Conservation (phyloP, 2,329 filamentous ascomycete species). For the Arthroderma sp. region DNA sequence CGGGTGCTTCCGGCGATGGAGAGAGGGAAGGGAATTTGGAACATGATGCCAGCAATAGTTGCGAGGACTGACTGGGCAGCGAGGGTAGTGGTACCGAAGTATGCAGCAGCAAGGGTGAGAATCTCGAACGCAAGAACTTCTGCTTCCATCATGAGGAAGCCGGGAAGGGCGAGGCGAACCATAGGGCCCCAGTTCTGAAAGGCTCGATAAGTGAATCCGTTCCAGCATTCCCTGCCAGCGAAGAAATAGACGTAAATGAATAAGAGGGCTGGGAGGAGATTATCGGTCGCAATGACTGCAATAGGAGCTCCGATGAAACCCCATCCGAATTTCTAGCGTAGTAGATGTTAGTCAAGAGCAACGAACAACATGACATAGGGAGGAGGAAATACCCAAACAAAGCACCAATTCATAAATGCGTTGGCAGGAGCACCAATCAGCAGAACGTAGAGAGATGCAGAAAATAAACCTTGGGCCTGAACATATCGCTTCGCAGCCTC, state of each 20-base stretch:
- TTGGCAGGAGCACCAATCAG: constrained; percentile 73
- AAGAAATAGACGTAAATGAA: constrained; percentile 62
- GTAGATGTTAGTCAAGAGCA: constrained; percentile 9
- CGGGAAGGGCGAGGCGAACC: constrained; percentile 76
- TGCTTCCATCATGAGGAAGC: constrained; percentile 85
- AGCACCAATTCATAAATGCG: constrained; percentile 65
- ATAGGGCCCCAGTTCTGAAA: constrained; percentile 69
- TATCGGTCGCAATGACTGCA: constrained; percentile 64
- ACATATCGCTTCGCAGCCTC: constrained; percentile 75
- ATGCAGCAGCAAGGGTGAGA: constrained; percentile 68
- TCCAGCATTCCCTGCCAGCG: constrained; percentile 66
- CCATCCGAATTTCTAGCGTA: constrained; percentile 39
- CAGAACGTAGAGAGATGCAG: constrained; percentile 69
- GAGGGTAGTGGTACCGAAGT: constrained; percentile 65
- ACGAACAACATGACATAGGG: neutral
- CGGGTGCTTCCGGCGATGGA: constrained; percentile 80
- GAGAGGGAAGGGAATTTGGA: constrained; percentile 84
- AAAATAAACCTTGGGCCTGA: constrained; percentile 79
- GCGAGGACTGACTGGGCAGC: constrained; percentile 80
- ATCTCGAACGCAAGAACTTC: constrained; percentile 92
- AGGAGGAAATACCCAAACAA: constrained; percentile 53
- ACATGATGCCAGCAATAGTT: constrained; percentile 67
- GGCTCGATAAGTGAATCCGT: constrained; percentile 59
- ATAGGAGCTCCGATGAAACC: constrained; percentile 72
- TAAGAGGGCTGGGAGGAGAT: constrained; percentile 58